These are phyloP conservation scores for Ambrosia artemisiifolia DNA, from an alignment of 129 eudicot genomes.

Conservation along the genomic window DNA sequence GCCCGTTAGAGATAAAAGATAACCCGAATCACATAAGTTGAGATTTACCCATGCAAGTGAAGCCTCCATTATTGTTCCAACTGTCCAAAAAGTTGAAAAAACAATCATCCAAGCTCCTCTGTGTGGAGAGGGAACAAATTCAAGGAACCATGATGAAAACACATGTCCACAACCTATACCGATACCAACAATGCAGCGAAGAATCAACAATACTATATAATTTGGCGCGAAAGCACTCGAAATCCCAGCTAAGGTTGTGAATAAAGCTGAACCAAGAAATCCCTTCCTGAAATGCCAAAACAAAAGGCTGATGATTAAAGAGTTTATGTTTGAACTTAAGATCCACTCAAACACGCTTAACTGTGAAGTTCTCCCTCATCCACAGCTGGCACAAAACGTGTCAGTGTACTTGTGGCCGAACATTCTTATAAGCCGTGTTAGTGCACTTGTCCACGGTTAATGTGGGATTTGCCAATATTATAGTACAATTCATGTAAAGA, in stretches of 20 bases:
- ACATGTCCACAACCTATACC: conserved; percentile 88
- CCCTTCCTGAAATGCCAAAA: conserved; percentile 49
- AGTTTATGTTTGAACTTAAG: neutral
- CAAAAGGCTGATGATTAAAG: conserved; percentile 15
- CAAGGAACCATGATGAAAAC: conserved; percentile 72
- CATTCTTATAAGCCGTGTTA: too few relatives aligned
- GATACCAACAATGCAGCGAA: conserved; percentile 63
- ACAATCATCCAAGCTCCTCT: conserved; percentile 77
- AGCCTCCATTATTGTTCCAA: conserved; percentile 80
- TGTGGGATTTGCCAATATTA: too few relatives aligned
- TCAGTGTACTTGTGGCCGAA: too few relatives aligned
- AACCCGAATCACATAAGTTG: neutral
- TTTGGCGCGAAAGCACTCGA: conserved; percentile 67
- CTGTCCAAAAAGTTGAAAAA: conserved; percentile 72
- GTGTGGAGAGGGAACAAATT: conserved; percentile 68
- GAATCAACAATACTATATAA: conserved; percentile 45
- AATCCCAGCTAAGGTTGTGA: conserved; percentile 52
- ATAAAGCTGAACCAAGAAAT: conserved; percentile 57
- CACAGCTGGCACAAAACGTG: too few relatives aligned
- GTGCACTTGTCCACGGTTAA: too few relatives aligned
- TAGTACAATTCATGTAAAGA: neutral
- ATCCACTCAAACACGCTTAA: neutral
- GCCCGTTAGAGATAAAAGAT: neutral
- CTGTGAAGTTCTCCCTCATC: too few relatives aligned
- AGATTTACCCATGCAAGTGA: conserved; percentile 63